A percentile compares a stretch with the other conserved stretches of the same genome.
Evolutionary conservation across 2,329 filamentous ascomycete species (phyloP).

Genomic region (Dothideomycetes sp.): DNA sequence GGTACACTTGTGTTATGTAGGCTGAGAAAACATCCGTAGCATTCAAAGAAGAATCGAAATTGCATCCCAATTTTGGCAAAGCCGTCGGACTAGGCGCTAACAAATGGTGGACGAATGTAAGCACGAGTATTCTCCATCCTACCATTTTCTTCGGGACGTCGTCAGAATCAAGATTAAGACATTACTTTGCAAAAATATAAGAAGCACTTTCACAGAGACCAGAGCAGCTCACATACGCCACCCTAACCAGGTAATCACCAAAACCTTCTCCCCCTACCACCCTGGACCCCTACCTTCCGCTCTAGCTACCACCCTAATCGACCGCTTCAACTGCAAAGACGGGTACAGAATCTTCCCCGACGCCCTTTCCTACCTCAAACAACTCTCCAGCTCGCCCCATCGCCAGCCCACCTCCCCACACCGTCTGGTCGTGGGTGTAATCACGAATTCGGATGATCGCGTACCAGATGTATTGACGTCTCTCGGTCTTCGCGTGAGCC

Average conservation of each 20-base stretch:
- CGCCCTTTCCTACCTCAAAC: constrained; percentile 34
- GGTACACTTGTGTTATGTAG: constrained; percentile 1
- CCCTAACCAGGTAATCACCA: constrained; percentile 38
- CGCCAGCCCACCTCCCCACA: constrained; percentile 3
- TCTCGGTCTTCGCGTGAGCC: constrained; percentile 39
- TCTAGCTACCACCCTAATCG: constrained; percentile 39
- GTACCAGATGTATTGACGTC: constrained; percentile 43
- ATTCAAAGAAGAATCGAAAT: constrained; percentile 35
- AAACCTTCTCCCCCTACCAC: constrained; percentile 34
- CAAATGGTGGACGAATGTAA: constrained; percentile 50
- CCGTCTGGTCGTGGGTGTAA: constrained; percentile 40
- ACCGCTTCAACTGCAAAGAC: constrained; percentile 41
- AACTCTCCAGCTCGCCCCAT: constrained; percentile 21
- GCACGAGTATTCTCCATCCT: constrained; percentile 11
- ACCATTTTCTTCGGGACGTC: not conserved
- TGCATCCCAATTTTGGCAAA: constrained; percentile 50
- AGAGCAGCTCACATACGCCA: not conserved
- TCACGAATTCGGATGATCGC: constrained; percentile 55
- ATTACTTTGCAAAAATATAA: not conserved
- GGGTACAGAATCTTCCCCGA: constrained; percentile 42
- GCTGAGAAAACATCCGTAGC: constrained; percentile 19
- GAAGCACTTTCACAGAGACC: too few species aligned
- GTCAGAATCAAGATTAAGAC: not conserved
- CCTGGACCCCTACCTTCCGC: constrained; percentile 10
- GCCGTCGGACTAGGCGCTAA: constrained; percentile 38